Base-by-base conservation (phyloP, 352 stramenopile species). In the Phytophthora palmivora region DNA sequence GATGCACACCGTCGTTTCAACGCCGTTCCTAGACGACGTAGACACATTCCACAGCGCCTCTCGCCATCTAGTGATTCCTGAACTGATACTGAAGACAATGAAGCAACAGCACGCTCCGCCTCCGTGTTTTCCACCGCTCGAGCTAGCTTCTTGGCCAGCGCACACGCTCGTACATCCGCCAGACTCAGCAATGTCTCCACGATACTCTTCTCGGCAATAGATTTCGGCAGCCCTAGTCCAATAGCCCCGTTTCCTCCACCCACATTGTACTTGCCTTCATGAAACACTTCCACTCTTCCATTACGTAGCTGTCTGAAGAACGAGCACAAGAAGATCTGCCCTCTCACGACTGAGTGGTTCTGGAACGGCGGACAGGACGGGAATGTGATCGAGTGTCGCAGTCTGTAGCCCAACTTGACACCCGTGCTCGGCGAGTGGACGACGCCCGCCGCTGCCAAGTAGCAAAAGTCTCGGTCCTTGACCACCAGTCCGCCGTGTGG, bases 301-400 rank as follows among this genome's bases (percentile, higher is more conserved):
- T 76, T 74, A 5, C 63, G 70, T 38, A 88, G 63, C 57, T 90
- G 80, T 18, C 81, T 64, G 49, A 89, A 92, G 50, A 92, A 83
- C 22, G 67, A 88, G 55, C 81, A 89, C 46, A 79, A 72, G 53
- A 80, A 87, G 53, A 91, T 65, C 62, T 90, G 79, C 14, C 67
- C 82, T 32, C 84, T 70, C n/a, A 89, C 72, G 5, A 90, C 74
- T 19, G 79, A 77, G 44, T 73, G 61, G 52, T 82, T 82, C 54
- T 78, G 60, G 34, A 82, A 80, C 14, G 59, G 66, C 18, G 71
- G 72, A 32, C 75, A 87, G 41, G 63, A 76, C n/a, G 72, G 71
- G 43, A 90, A 84, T 30, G 69, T 79, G 33, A 92, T 70, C 33
- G 82, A 90, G 70, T 92, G 80, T 6, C 81, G 78, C 43, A 87